Conservation (phyloP, 371 early-diverging fungal species). For the Thermomucor indicae-seudaticae region DNA sequence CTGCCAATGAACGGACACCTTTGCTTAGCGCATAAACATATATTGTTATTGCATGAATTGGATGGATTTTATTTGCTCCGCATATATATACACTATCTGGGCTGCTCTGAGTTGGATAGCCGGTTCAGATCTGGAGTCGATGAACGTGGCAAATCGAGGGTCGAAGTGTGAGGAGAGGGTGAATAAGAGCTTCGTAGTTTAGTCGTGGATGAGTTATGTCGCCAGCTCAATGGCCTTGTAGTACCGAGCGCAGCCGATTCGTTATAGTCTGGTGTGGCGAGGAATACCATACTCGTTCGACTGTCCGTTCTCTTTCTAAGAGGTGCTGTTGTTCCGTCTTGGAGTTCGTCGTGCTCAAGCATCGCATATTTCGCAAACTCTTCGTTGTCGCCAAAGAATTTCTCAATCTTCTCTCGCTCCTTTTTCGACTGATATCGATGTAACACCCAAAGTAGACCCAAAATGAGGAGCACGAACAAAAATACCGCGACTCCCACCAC, state of each 20-base stretch:
- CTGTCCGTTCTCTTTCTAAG: no score
- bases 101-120: background rate
- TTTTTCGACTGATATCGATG: conserved; percentile 44
- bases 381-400: conserved; percentile 42
- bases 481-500: conserved; percentile 25
- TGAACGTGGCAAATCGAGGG: background rate
- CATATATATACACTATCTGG: no score
- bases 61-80: no score
- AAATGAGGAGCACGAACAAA: conserved; percentile 26
- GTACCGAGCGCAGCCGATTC: conserved; percentile 24
- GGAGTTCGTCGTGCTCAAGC: conserved; percentile 16
- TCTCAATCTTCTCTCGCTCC: conserved; percentile 31
- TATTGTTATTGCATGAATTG: no score
- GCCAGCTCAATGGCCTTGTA: conserved; percentile 16
- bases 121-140: background rate
- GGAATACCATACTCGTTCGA: conserved; percentile 23
- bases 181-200: conserved; percentile 2
- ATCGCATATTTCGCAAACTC: conserved; percentile 40
- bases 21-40: conserved; percentile 34
- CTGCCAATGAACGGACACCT: conserved; percentile 40
- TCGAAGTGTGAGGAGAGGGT: background rate
- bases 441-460: conserved; percentile 32
- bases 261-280: conserved; percentile 29
- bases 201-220: conserved; percentile 12
- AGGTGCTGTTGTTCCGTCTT: no score